phyloP scores from a whole-genome alignment of 371 early-diverging fungal species.

The Apophysomyces sp. region DNA sequence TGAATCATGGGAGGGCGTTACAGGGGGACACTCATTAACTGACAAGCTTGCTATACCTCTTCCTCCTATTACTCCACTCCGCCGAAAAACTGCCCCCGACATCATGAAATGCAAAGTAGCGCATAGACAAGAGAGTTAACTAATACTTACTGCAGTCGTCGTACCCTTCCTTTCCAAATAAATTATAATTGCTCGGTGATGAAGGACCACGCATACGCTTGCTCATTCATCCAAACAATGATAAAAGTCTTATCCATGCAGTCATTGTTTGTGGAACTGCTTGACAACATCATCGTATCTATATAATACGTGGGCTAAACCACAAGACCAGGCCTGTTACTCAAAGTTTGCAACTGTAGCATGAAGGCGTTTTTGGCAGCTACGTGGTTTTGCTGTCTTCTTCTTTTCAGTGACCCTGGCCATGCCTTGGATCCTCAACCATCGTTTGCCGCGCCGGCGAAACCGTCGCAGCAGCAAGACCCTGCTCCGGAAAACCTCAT shows the following conservation, averaged over 20 bases:
- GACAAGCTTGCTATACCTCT: neutral
- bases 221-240: too few relatives aligned
- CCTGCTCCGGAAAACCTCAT: neutral
- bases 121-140: too few relatives aligned
- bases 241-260: too few relatives aligned
- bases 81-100: conserved; percentile 17
- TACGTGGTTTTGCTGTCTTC: neutral
- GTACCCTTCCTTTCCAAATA: too few relatives aligned
- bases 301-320: too few relatives aligned
- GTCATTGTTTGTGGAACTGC: too few relatives aligned
- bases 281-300: too few relatives aligned
- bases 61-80: conserved; percentile 3
- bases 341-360: neutral
- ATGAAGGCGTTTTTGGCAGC: neutral
- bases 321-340: too few relatives aligned
- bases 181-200: too few relatives aligned
- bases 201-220: too few relatives aligned
- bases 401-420: neutral
- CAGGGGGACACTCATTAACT: neutral
- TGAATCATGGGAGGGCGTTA: neutral
- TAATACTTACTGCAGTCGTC: too few relatives aligned
- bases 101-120: neutral
- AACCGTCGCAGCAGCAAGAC: neutral
- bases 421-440: neutral
- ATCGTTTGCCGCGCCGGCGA: neutral